Percentiles rank a stretch among this genome's conserved stretches.
phyloP scores from a whole-genome alignment of 331 rosid species.

The Stylosanthes scabra region DNA sequence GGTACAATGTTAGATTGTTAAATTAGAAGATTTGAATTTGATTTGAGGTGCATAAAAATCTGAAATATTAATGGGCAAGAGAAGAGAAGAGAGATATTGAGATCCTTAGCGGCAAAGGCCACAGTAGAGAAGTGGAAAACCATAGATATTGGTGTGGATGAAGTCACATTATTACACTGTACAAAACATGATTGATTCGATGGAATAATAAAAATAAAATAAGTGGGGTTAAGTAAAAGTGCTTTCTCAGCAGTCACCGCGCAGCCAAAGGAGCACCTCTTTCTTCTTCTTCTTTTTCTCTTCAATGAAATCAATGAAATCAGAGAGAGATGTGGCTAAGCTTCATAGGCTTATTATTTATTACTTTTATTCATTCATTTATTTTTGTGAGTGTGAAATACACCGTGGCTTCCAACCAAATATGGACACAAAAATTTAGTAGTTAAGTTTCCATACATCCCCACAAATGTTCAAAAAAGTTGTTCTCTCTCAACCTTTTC shows the following conservation, averaged over 20 bases:
- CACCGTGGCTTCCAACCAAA: slow-evolving; percentile 44
- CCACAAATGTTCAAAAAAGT: slow-evolving; percentile 47
- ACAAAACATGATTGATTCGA: slow-evolving; percentile 26
- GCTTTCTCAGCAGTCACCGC: slow-evolving; percentile 36
- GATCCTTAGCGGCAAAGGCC: slow-evolving; percentile 10
- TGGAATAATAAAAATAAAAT: slow-evolving; percentile 22
- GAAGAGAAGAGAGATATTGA: not conserved
- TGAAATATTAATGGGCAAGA: not conserved
- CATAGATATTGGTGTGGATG: too few relatives aligned
- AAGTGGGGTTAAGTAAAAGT: slow-evolving; percentile 42
- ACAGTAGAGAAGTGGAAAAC: not conserved
- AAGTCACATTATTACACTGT: not conserved
- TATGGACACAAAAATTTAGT: slow-evolving; percentile 38
- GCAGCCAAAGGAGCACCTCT: slow-evolving; percentile 40
- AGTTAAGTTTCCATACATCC: slow-evolving; percentile 11
- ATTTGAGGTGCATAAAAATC: too few relatives aligned
- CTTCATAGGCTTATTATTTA: slow-evolving; percentile 11
- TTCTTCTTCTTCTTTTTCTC: not conserved
- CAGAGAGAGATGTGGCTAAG: slow-evolving; percentile 37
- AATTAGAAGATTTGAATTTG: too few relatives aligned
- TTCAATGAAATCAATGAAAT: too few relatives aligned
- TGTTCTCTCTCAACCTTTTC: slow-evolving; percentile 38
- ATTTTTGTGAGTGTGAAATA: slow-evolving; percentile 20
- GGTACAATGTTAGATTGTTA: too few relatives aligned
- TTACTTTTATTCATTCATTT: too few relatives aligned